Base-by-base conservation (phyloP, 1,139 yeast genomes). In the Candida gigantensis region DNA sequence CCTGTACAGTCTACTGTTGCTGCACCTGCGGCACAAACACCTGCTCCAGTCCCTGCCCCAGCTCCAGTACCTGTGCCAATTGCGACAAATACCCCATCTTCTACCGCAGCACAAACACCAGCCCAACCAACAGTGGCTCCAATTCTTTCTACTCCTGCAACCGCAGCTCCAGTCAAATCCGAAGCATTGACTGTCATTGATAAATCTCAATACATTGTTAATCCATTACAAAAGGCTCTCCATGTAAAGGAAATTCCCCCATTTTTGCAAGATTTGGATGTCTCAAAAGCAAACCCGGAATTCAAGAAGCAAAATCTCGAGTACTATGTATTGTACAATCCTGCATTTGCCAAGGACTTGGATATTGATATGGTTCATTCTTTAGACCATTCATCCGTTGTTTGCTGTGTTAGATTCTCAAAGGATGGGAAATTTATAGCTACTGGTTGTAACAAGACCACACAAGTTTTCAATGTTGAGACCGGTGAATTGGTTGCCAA, bases 371-470 rank as follows among this genome's bases (percentile, higher is more conserved):
- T 90, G 50, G 86, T 90, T 50, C 95, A 87, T 57, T 84, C 96
- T 9, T 75, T 90, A 51, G 95, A 87, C 57, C 97, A 92, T 65
- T 78, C 89, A 14, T 85, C 95, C 2, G 97, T 90, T 30, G 97
- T 90, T 39, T 92, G 98, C 68, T 92, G 98, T 65, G 97, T 92
- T 39, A 75, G 95, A 45, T 92, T 92, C 68, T 84, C 92, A 45
- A 82, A 82, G 50, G 96, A 89, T 60, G 97, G 97, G 46, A 86
- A 87, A 63, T 87, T 78, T 58, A 76, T 92, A 52, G 98, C 98
- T 16, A 92, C 98, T 16, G 98, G 98, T 30, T 90, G 97, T 68
- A 92, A 92, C 68, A 88, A 92, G 58, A 81, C 95, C 30, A 95
- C 97, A 7, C 97, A 89, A 62, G 96, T 92, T 43, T 92, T 84